Evolutionary conservation across 345 rosid genomes (phyloP), one percentile per base, ranked within the genome.

Genomic region (Dimocarpus longan): DNA sequence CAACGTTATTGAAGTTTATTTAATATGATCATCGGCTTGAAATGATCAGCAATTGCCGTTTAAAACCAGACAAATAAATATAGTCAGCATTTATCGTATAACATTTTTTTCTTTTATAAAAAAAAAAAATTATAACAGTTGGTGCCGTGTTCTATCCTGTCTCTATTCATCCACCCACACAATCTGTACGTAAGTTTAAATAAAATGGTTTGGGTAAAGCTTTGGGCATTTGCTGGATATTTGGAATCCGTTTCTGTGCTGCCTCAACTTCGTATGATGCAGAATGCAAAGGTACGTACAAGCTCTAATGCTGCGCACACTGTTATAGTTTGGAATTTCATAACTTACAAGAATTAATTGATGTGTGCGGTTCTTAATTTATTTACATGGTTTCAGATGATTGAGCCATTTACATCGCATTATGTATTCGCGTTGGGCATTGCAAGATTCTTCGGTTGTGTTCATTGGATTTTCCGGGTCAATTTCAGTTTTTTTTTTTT

Each of bases 191-290:
- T 39, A 37, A 72, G 62, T 32, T 2, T 32, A 1, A 46, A 5
- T 46, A 46, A 46, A 7, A 46, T 7, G 52, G 43, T 18, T 89
- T 12, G 43, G 4, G 82, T 80, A 78, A 26, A 85, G 69, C 56
- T 89, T 65, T 95, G 94, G 91, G 97, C 97, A 5, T 91, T 95
- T 68, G 84, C 89, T 32, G 88, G 85, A 59, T 91, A 85, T 75
- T 43, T 87, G 28, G 98, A 95, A 79, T 84, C 95, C 44, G 89
- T 95, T 78, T 92, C 98, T 8, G 95, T 93, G 75, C 76, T 90
- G 79, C 98, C 98, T 75, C 98, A 95, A 80, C 93, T 95, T 79
- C 91, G 97, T 1, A 77, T 93, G 74, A 95, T 95, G 95, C 97
- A 92, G 65, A 95, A 92, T 57, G 94, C 93, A 11, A 92, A 91